Conservation (phyloP, 1,284 basidiomycete species). For the Melampsora larici-populina region DNA sequence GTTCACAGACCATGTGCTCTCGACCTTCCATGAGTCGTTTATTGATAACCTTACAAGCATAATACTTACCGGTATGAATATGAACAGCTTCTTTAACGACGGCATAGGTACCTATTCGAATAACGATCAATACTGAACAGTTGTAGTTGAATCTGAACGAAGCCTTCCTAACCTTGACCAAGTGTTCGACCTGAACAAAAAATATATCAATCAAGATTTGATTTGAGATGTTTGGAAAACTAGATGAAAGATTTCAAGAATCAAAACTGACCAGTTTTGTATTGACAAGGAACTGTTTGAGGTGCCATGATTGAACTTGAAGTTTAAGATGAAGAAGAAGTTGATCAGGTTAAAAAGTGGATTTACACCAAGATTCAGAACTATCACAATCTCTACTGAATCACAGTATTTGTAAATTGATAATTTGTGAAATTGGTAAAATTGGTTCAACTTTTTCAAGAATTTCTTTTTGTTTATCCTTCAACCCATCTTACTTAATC, state of each 20-base stretch:
- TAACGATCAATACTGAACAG: constrained; percentile 41
- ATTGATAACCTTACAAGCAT: constrained; percentile 87
- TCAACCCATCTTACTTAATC: too few species aligned
- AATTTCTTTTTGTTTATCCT: too few species aligned
- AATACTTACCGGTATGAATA: constrained; percentile 78
- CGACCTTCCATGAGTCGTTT: constrained; percentile 85
- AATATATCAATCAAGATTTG: too few species aligned
- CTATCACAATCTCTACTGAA: too few species aligned
- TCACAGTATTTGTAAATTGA: too few species aligned
- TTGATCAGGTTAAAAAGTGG: too few species aligned
- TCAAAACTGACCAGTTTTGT: constrained; percentile 34
- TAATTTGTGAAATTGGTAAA: too few species aligned
- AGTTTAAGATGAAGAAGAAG: too few species aligned
- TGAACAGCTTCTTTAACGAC: constrained; percentile 94
- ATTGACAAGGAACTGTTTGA: constrained; percentile 43
- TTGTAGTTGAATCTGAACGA: background rate
- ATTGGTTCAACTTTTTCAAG: too few species aligned
- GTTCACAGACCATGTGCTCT: constrained; percentile 57
- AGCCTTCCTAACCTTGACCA: constrained; percentile 38
- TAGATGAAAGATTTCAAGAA: background rate
- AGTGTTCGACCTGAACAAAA: constrained; percentile 42
- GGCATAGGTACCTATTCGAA: constrained; percentile 80
- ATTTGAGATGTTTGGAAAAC: too few species aligned
- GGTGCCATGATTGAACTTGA: constrained; percentile 5
- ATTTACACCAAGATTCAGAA: too few species aligned